Base-by-base conservation (phyloP, 306 rosid genomes). In the Glycyrrhiza uralensis region DNA sequence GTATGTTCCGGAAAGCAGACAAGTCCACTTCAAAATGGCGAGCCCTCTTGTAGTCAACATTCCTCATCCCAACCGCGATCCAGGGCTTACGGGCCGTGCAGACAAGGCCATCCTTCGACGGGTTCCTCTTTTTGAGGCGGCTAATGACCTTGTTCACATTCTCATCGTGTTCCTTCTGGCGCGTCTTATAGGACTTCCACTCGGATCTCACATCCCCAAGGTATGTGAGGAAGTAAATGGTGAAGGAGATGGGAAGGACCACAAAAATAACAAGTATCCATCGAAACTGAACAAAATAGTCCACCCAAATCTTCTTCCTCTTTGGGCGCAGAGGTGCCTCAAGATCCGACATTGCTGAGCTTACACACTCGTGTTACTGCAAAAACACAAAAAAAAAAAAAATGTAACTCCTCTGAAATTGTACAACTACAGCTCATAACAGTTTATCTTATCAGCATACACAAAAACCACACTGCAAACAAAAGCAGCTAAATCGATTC, bases 51-150 rank as follows among this genome's bases (percentile, higher is more conserved):
- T 94, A 94, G 83, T 94, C 98, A 66, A 94, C 97, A 79, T 94
- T 94, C 17, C 98, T 81, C 98, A 91, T 94, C 46, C 98, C 98
- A 71, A 94, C 98, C 1, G 98, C 98, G 60, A 94, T 88, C 91
- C 91, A 94, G 1, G 98, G 98, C 69, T 91, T 94, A 11, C 98
- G 89, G 52, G 98, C 98, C 4, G 98, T 89, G 72, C 98, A 94
- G 55, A 94, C 98, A 70, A 94, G 98, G 59, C 98, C 98, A 65
- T 91, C 98, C 79, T 82, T 94, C 0, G 85, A 70, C 4, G 97
- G 90, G 19, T 94, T 85, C 74, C 98, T 87, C 77, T 91, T 79
- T 78, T 89, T 94, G 79, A 94, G 98, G 46, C 98, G 96, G 13
- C 89, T 87, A 30, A 91, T 79, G 23, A 94, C 95, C 80, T 87